Conservation (phyloP, 352 stramenopile genomes). For the Phytopythium cucurbitacearum region DNA sequence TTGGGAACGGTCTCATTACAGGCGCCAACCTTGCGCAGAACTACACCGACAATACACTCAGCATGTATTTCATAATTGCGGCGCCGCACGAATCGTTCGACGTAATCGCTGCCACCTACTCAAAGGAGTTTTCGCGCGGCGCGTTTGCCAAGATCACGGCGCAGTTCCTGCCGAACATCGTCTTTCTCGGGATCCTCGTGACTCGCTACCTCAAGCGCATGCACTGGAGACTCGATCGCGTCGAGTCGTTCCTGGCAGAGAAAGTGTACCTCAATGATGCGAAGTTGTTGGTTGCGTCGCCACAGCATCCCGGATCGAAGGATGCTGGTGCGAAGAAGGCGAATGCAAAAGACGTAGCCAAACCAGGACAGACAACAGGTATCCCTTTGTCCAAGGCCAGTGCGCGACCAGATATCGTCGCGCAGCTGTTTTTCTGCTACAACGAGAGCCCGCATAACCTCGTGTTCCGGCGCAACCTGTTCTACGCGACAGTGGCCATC, state of each 20-base stretch:
- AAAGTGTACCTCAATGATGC: conserved; percentile 32
- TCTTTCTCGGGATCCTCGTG: conserved; percentile 40
- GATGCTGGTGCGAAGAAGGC: conserved; percentile 9
- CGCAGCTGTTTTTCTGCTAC: conserved; percentile 78
- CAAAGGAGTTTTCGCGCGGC: conserved; percentile 72
- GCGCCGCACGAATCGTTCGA: conserved; percentile 60
- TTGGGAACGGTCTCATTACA: conserved; percentile 47
- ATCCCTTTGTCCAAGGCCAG: conserved; percentile 1
- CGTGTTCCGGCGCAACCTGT: conserved; percentile 74
- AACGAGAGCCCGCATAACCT: conserved; percentile 53
- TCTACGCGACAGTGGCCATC: conserved; percentile 61
- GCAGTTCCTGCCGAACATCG: conserved; percentile 50
- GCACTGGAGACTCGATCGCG: conserved; percentile 78
- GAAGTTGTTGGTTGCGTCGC: no score
- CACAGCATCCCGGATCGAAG: not conserved
- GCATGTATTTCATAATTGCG: conserved; percentile 83
- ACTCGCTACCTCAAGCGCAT: conserved; percentile 61
- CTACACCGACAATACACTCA: conserved; percentile 58
- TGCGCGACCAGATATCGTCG: conserved; percentile 56
- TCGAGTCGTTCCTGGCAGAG: conserved; percentile 70
- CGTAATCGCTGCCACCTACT: conserved; percentile 50
- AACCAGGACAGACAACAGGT: conserved; percentile 1
- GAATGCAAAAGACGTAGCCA: not conserved
- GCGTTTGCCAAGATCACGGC: conserved; percentile 49
- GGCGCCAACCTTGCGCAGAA: conserved; percentile 51